Evolutionary conservation across 495 filamentous ascomycete genomes (phyloP), one percentile per base, ranked within the genome.

Genomic region (Endocarpon pusillum): DNA sequence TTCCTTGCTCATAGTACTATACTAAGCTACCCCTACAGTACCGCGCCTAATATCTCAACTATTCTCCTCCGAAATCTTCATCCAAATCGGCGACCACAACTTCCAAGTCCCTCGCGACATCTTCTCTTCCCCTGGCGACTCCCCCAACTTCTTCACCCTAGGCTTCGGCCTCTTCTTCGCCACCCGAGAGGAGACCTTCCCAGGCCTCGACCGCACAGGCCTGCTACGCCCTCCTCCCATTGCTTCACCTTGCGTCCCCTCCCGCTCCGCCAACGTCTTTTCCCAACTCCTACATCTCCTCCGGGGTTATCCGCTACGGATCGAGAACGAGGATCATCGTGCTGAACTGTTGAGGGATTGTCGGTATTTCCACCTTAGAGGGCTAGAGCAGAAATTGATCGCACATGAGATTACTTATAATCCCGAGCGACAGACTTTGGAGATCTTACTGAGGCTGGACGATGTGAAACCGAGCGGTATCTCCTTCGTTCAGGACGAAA

Each of bases 101-200:
- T 97, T 97, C 54, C 78, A 83, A 44, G 82, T 97, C 33, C 78
- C 87, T 3, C 75, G 84, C 20, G 83, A 93, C 43, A 66, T 92
- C 38, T 92, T 97, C 55, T 75, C 72, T 8, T 61, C 64, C 17
- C 81, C 80, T 8, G 87, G 89, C 3, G 83, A 97, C 53, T 74
- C 73, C 19, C 85, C 84, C 4, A 97, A 97, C 54, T 97, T 86
- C 67, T 97, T 97, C 61, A 74, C 83, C 4, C 69, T 97, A 4
- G 87, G 87, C 33, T 93, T 94, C 48, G 76, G 75, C 8, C 71
- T 84, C 47, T 92, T 92, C 62, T 91, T 94, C 57, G 71, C 73
- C 18, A 72, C 72, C 1, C 81, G 80, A 2, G 58, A 69, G 17
- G 76, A 92, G 43, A 66, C 84, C 27, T 94, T 94, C 45, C 87